A percentile compares a stretch with the other conserved stretches of the same genome.
phyloP scores from a whole-genome alignment of 257 asterid genomes.

The Ligustrum vulgare region DNA sequence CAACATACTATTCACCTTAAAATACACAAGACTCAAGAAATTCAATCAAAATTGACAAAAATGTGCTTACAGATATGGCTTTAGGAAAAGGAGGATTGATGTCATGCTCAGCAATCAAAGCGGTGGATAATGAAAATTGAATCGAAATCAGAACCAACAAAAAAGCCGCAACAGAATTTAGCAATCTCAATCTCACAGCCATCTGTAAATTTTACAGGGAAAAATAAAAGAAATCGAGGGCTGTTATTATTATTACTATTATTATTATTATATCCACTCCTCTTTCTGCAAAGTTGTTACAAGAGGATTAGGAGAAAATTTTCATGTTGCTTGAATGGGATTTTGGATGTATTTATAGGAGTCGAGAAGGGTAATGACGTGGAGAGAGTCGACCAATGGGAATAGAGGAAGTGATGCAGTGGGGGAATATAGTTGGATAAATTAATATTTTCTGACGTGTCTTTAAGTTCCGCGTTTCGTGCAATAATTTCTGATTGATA shows the following conservation, averaged over 20 bases:
- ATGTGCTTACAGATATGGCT: slow-evolving; percentile 53
- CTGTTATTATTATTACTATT: too few relatives aligned
- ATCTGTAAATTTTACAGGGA: slow-evolving; percentile 4
- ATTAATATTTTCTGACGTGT: slow-evolving; percentile 30
- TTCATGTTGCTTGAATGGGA: background rate
- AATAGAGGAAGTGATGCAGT: slow-evolving; percentile 37
- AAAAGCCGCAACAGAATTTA: slow-evolving; percentile 11
- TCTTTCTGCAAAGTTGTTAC: background rate
- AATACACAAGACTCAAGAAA: background rate
- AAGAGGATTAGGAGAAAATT: background rate
- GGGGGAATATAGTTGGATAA: background rate
- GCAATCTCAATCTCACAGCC: slow-evolving; percentile 34
- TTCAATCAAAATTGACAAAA: background rate
- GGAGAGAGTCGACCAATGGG: slow-evolving; percentile 44
- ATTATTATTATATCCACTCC: too few relatives aligned
- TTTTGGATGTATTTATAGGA: slow-evolving; percentile 5
- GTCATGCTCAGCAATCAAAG: slow-evolving; percentile 36
- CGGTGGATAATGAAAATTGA: slow-evolving; percentile 32
- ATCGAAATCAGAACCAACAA: slow-evolving; percentile 35
- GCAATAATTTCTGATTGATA: background rate
- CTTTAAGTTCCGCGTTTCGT: slow-evolving; percentile 2
- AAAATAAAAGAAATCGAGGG: background rate
- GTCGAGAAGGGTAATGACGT: slow-evolving; percentile 44
- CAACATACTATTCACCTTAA: background rate
- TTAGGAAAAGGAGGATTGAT: slow-evolving; percentile 50